Conservation (phyloP, 306 rosid genomes). For the Prunus dulcis region DNA sequence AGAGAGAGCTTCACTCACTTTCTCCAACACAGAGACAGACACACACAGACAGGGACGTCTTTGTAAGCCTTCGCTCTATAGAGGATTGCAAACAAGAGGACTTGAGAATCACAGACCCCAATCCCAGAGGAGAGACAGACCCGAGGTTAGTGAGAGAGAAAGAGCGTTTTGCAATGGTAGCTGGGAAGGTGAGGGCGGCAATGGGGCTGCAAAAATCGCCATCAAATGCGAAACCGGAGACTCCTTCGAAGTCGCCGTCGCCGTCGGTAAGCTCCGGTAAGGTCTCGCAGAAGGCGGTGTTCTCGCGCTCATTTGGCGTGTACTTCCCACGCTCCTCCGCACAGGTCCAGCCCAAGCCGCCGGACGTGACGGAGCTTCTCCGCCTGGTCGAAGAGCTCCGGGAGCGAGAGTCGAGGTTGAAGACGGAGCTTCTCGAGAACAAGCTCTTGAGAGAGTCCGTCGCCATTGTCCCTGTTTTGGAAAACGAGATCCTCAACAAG, state of each 20-base stretch:
- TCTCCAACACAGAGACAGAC: constrained; percentile 19
- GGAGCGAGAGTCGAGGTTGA: constrained; percentile 84
- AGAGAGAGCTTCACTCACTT: constrained; percentile 5
- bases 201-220: constrained; percentile 89
- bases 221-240: constrained; percentile 31
- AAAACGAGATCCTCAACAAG: constrained; percentile 55
- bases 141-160: not conserved
- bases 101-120: not conserved
- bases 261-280: constrained; percentile 52
- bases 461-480: constrained; percentile 75
- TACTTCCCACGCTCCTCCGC: constrained; percentile 94
- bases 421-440: constrained; percentile 80
- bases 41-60: constrained; percentile 45
- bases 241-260: constrained; percentile 59
- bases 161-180: constrained; percentile 50
- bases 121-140: not conserved
- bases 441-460: constrained; percentile 77
- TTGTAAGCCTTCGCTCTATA: constrained; percentile 23
- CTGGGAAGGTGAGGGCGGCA: constrained; percentile 80
- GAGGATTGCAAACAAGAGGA: constrained; percentile 36
- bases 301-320: constrained; percentile 80
- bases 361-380: constrained; percentile 84
- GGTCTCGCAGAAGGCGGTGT: constrained; percentile 60
- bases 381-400: constrained; percentile 85
- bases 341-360: constrained; percentile 95